These are phyloP conservation scores for Triglochin maritima DNA, from an alignment of 106 monocot species.

Conservation along the genomic window DNA sequence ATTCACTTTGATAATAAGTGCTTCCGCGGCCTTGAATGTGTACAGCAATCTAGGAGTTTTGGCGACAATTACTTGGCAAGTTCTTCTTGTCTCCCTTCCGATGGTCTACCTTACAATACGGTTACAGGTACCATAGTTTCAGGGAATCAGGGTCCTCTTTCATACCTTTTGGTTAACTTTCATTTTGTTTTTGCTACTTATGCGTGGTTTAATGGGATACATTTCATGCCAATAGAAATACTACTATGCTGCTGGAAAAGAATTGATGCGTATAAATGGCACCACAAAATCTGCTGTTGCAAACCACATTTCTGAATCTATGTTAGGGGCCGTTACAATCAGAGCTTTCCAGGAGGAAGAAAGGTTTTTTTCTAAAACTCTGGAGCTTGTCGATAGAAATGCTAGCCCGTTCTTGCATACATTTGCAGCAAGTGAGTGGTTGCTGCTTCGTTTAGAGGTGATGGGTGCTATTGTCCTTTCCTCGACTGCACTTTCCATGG, in stretches of 20 bases:
- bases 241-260: slow-evolving; percentile 78
- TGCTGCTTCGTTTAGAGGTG: slow-evolving; percentile 67
- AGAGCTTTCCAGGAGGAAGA: slow-evolving; percentile 75
- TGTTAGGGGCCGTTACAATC: slow-evolving; percentile 64
- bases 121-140: slow-evolving; percentile 77
- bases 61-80: slow-evolving; percentile 73
- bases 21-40: slow-evolving; percentile 52
- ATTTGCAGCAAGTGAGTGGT: slow-evolving; percentile 74
- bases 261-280: slow-evolving; percentile 95
- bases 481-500: slow-evolving; percentile 84
- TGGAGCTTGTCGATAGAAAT: slow-evolving; percentile 58
- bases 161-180: not conserved
- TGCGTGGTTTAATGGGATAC: not conserved
- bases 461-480: slow-evolving; percentile 79
- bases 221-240: slow-evolving; percentile 58
- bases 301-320: slow-evolving; percentile 84
- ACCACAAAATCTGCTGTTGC: slow-evolving; percentile 85
- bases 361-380: slow-evolving; percentile 41
- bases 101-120: slow-evolving; percentile 45
- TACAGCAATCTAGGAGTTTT: slow-evolving; percentile 74
- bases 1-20: slow-evolving; percentile 54
- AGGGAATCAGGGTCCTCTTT: no score
- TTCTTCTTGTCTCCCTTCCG: slow-evolving; percentile 60
- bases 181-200: not conserved
- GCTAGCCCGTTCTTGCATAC: slow-evolving; percentile 77